These are phyloP conservation scores for Euphorbia lathyris DNA, from an alignment of 345 rosid species.

Conservation along the genomic window DNA sequence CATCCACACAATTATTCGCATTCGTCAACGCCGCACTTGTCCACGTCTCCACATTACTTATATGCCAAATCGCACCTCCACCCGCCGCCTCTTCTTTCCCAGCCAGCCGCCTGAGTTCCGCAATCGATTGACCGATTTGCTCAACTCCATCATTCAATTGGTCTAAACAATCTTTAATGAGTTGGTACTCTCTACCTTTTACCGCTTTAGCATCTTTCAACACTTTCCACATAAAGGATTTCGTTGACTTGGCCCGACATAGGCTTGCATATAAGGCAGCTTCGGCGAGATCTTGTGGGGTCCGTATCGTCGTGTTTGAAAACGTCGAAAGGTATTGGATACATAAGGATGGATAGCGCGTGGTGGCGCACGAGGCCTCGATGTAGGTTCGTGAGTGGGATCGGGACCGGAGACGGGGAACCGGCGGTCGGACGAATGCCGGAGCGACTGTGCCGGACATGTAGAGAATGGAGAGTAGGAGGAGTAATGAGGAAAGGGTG, in stretches of 20 bases:
- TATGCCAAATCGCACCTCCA: constrained; percentile 43
- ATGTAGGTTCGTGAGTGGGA: constrained; percentile 31
- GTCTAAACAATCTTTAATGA: constrained; percentile 55
- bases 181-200: constrained; percentile 42
- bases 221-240: constrained; percentile 50
- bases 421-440: neutral
- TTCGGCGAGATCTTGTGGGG: constrained; percentile 57
- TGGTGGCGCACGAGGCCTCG: constrained; percentile 47
- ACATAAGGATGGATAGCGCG: constrained; percentile 57
- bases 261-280: constrained; percentile 62
- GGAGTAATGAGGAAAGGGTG: constrained; percentile 5
- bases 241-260: constrained; percentile 44
- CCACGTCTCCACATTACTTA: constrained; percentile 69
- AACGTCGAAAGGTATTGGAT: constrained; percentile 43
- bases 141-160: constrained; percentile 53
- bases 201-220: constrained; percentile 33
- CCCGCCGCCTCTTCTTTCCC: constrained; percentile 6
- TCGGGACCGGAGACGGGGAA: constrained; percentile 7
- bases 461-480: constrained; percentile 14
- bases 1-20: constrained; percentile 50
- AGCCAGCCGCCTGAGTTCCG: constrained; percentile 47
- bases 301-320: constrained; percentile 35
- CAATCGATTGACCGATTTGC: constrained; percentile 57
- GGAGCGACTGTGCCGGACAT: constrained; percentile 16
- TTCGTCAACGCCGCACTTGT: constrained; percentile 71